Conservation (phyloP, 805 yeast genomes). For the Myxozyma sirexii region DNA sequence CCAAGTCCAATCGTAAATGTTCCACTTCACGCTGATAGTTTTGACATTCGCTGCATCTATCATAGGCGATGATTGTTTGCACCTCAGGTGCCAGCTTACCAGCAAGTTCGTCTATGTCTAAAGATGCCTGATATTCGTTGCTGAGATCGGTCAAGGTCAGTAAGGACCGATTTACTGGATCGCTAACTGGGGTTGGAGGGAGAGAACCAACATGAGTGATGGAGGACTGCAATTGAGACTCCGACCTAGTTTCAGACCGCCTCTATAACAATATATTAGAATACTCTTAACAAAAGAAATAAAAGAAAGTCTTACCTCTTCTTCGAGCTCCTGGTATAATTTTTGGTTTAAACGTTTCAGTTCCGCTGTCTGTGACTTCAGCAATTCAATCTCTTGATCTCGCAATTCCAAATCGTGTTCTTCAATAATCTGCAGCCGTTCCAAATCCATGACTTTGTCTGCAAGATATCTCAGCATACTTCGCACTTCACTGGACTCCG, state of each 20-base stretch:
- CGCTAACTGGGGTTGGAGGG: background rate
- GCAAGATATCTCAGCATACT: no score
- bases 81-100: background rate
- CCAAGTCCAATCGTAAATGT: slow-evolving; percentile 27
- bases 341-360: background rate
- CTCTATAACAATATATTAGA: background rate
- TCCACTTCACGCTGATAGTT: slow-evolving; percentile 19
- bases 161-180: background rate
- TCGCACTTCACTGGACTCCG: no score
- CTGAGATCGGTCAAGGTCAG: background rate
- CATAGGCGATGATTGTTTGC: background rate
- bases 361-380: background rate
- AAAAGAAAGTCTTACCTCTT: slow-evolving; percentile 3
- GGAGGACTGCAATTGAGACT: background rate
- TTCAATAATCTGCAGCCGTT: slow-evolving; percentile 18
- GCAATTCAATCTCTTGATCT: slow-evolving; percentile 1
- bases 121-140: background rate
- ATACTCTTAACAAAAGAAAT: background rate
- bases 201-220: background rate
- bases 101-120: background rate
- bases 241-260: background rate
- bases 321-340: slow-evolving; percentile 10
- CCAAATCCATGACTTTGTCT: slow-evolving; percentile 3
- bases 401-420: slow-evolving; percentile 16
- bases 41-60: background rate